These are phyloP conservation scores for Globisporangium uncinulatum DNA, from an alignment of 352 stramenopile species.

Conservation along the genomic window DNA sequence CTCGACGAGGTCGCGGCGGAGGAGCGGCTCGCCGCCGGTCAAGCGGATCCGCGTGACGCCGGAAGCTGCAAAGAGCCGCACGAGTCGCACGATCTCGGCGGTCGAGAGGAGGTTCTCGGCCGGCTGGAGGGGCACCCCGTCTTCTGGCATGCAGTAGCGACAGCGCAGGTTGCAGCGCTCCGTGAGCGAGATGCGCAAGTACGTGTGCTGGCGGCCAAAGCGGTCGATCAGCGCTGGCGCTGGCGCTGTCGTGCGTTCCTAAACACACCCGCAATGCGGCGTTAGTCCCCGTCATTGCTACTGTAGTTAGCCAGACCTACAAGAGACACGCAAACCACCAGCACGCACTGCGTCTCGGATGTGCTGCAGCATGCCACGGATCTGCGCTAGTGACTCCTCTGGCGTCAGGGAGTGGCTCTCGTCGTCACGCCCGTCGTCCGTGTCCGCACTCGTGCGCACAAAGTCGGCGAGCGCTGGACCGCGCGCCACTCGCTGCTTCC, in stretches of 20 bases:
- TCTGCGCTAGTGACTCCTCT: slow-evolving; percentile 23
- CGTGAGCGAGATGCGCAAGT: slow-evolving; percentile 94
- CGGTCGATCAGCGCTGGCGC: slow-evolving; percentile 59
- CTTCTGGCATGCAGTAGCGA: slow-evolving; percentile 96
- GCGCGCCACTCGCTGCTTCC: slow-evolving; percentile 24
- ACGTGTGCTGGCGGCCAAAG: slow-evolving; percentile 90
- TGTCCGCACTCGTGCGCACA: slow-evolving; percentile 10
- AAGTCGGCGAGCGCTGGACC: slow-evolving; percentile 35
- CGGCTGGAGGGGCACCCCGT: slow-evolving; percentile 88
- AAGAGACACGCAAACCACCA: no score
- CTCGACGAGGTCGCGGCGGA: slow-evolving; percentile 51
- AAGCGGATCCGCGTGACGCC: slow-evolving; percentile 93
- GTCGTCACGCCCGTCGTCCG: not conserved
- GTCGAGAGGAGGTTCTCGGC: slow-evolving; percentile 75
- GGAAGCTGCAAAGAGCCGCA: slow-evolving; percentile 79
- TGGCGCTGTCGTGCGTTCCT: slow-evolving; percentile 5
- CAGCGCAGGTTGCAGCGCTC: slow-evolving; percentile 97
- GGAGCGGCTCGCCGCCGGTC: slow-evolving; percentile 92
- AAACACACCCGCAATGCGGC: not conserved
- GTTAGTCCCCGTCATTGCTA: not conserved
- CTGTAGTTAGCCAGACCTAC: not conserved
- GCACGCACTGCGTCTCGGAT: slow-evolving; percentile 14
- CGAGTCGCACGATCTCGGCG: slow-evolving; percentile 90
- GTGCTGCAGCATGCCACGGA: slow-evolving; percentile 20
- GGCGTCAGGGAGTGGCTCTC: slow-evolving; percentile 4